Evolutionary conservation across 805 yeast genomes (phyloP), one percentile per base, ranked within the genome.

Genomic region (Cyberlindnera saturnus): DNA sequence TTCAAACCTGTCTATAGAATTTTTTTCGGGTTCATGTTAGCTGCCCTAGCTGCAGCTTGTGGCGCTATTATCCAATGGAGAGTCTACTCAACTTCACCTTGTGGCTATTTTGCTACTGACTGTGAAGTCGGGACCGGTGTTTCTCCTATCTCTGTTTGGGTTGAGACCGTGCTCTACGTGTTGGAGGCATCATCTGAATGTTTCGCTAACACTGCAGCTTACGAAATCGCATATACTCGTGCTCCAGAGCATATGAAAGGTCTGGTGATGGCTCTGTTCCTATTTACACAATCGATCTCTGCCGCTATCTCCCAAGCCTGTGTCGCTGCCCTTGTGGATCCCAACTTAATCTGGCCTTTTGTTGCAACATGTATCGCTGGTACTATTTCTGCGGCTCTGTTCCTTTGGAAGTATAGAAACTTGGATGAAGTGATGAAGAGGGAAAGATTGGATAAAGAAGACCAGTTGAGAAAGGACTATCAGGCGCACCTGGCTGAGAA

Each of bases 221-320:
- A 82, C 52, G 93, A 86, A 66, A 83, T 82, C 58, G 95, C 95
- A 16, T 86, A 82, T 66, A 79, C 89, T 23, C 82, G 85, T 67
- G 91, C 93, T 7, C 93, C 93, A 34, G 73, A 71, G 9, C 65
- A 74, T 32, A 66, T 67, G 70, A 69, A 65, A 47, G 63, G 70
- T 16, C 60, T 69, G 36, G 64, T 66, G 38, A 67, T 69, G 73
- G 71, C 82, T 14, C 50, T 69, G 40, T 84, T 81, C 69, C 70
- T 86, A 56, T 65, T 85, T 44, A 82, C 85, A 35, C 80, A 72
- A 51, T 93, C 95, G 14, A 55, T 82, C 40, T 89, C 93, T 45
- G 74, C 91, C 23, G 88, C 89, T 17, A 56, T 84, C 38, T 88
- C 90, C 55, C 79, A 81, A 62, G 86, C 88, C 11, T 67, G 82